These are phyloP conservation scores for Suillus subalutaceus DNA, from an alignment of 768 basidiomycete genomes.

Conservation along the genomic window DNA sequence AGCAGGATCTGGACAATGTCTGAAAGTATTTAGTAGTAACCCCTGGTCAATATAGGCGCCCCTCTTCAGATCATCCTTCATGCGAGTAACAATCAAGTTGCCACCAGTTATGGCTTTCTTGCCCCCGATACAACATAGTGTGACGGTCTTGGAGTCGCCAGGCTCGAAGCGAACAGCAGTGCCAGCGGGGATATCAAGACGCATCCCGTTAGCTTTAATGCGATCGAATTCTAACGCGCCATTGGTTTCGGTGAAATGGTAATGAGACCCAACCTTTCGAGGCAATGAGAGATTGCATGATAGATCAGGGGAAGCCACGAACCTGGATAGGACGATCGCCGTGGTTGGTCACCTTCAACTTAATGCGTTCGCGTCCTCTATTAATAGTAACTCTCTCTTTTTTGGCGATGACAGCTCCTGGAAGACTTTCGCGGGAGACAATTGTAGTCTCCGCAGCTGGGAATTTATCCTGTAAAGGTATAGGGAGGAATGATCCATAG, in stretches of 20 bases:
- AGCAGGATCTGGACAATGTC: conserved; percentile 68
- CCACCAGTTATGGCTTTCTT: conserved; percentile 74
- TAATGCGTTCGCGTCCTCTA: conserved; percentile 66
- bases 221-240: conserved; percentile 83
- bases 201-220: conserved; percentile 73
- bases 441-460: conserved; percentile 51
- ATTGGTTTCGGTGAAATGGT: conserved; percentile 93
- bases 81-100: conserved; percentile 59
- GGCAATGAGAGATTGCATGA: conserved; percentile 9
- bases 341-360: conserved; percentile 80
- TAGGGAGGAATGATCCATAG: conserved; percentile 92
- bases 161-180: conserved; percentile 98
- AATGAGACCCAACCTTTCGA: conserved; percentile 86
- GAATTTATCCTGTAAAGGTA: conserved; percentile 70
- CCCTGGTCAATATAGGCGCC: conserved; percentile 49
- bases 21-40: conserved; percentile 66
- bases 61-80: conserved; percentile 42
- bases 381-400: conserved; percentile 76
- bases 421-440: conserved; percentile 56
- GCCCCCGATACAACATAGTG: conserved; percentile 80
- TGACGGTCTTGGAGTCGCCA: conserved; percentile 81
- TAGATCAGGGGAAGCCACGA: conserved; percentile 15
- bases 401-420: conserved; percentile 76
- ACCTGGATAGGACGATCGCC: conserved; percentile 95
- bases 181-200: conserved; percentile 91